A percentile compares a stretch with the other conserved stretches of the same genome.
These are phyloP conservation scores for Nicotiana undulata DNA, from an alignment of 257 asterid species.

Conservation along the genomic window DNA sequence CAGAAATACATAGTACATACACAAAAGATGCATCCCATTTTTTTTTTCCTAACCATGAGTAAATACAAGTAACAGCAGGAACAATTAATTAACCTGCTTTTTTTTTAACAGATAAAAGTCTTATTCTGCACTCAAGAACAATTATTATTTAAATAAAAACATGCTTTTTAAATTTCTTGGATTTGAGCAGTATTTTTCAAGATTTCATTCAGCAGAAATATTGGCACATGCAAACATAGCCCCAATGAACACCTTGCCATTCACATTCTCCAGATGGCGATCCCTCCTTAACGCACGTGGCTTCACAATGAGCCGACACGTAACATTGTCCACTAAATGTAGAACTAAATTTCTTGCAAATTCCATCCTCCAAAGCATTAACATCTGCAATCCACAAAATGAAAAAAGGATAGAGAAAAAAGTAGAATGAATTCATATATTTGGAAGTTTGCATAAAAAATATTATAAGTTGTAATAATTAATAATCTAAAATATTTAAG, in stretches of 20 bases:
- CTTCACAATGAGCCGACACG: background rate
- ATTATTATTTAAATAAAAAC: background rate
- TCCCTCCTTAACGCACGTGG: background rate
- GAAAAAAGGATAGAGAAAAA: too few species aligned
- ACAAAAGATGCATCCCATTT: too few species aligned
- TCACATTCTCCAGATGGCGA: slow-evolving; percentile 3
- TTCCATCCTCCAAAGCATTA: background rate
- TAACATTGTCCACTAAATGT: slow-evolving; percentile 3
- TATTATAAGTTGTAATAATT: too few species aligned
- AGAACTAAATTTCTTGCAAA: background rate
- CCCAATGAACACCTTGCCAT: slow-evolving; percentile 2
- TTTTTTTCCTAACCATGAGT: background rate
- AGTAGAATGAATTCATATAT: too few species aligned
- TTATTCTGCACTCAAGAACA: background rate
- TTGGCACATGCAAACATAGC: background rate
- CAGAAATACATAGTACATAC: too few species aligned
- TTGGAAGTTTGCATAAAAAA: too few species aligned
- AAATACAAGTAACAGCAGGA: background rate
- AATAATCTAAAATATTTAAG: too few species aligned
- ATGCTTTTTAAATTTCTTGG: background rate
- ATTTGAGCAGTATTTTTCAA: background rate
- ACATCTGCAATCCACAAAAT: background rate
- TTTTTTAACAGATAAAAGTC: background rate
- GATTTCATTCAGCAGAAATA: background rate
- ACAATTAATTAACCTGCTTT: background rate